Base-by-base conservation (phyloP, 192 early-diverging fungal genomes). In the Coemansia sp. region DNA sequence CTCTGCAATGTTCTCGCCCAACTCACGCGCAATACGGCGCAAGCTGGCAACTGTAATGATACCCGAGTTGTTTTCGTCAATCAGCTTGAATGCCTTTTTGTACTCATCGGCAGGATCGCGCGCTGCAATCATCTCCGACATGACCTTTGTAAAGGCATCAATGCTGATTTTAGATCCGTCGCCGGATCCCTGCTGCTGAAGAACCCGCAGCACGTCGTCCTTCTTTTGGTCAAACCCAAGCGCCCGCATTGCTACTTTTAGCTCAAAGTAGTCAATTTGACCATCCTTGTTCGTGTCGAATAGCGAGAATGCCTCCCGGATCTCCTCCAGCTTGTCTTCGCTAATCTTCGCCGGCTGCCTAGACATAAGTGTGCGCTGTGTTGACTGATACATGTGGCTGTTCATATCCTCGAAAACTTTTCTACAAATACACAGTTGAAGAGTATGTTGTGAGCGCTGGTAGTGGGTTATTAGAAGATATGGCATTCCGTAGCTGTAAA, bases 211-310 rank as follows among this genome's bases (percentile, higher is more conserved):
- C 9, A 93, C 86, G 48, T 94, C 92, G 31, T 86, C 72, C 62
- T 93, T 93, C 70, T 90, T 92, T n/a, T 81, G 81, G 58, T 93
- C 88, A 76, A 94, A 94, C 3, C 92, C 92, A 5, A 94, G 78
- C 8, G 92, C 92, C 28, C 89, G 74, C 88, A 94, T 89, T 23
- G 92, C 91, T 0, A 91, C 90, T 79, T 93, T 94, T 7, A 92
- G 74, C 79, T 93, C 92, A 75, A 91, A 92, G 64, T 87, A 91
- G 79, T 92, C 90, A 2, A 94, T 68, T 15, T 78, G 68, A 23
- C 78, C 76, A 64, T 93, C 90, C 46, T 86, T 84, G 75, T 90
- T 85, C 2, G 83, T 85, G 62, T 87, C 86, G 62, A 87, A 87
- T 59, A 87, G 72, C 23, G 65, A 66, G 57, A 87, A 87, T 14